Evolutionary conservation across 805 yeast genomes (phyloP).

Genomic region (Hanseniaspora taiwanica): DNA sequence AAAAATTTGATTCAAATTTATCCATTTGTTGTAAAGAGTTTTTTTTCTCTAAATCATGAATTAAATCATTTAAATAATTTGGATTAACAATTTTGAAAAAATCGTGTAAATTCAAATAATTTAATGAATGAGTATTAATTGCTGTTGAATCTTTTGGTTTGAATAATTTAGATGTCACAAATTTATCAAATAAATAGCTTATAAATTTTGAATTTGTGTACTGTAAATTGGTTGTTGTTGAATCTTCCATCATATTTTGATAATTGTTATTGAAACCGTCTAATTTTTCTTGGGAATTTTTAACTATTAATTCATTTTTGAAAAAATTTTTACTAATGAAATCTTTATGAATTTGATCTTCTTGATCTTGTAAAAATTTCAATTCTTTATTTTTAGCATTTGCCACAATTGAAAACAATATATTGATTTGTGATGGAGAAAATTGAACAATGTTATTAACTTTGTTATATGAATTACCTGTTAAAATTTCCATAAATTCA

Average conservation of each 20-base stretch:
- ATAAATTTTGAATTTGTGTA: conserved; percentile 1
- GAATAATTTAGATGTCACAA: neutral
- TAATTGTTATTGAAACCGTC: conserved; percentile 18
- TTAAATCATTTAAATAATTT: conserved; percentile 25
- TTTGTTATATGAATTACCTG: conserved; percentile 25
- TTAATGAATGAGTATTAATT: conserved; percentile 1
- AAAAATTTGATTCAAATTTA: conserved; percentile 21
- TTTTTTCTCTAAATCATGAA: conserved; percentile 18
- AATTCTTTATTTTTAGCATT: conserved; percentile 21
- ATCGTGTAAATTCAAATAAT: conserved; percentile 25
- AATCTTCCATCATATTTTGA: conserved; percentile 14
- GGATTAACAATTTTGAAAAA: conserved; percentile 30
- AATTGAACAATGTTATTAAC: conserved; percentile 28
- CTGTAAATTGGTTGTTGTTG: conserved; percentile 1
- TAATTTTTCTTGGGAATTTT: conserved; percentile 1
- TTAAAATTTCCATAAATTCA: conserved; percentile 24
- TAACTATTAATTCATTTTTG: neutral
- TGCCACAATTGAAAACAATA: conserved; percentile 25
- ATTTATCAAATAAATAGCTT: neutral
- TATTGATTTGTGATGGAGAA: conserved; percentile 29
- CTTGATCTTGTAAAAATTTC: conserved; percentile 7
- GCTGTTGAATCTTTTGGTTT: neutral
- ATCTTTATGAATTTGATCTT: neutral
- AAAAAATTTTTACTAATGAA: neutral
- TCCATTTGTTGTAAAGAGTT: conserved; percentile 2